Conservation (phyloP, 164 flowering plant species). For the Cinnamomum chago region DNA sequence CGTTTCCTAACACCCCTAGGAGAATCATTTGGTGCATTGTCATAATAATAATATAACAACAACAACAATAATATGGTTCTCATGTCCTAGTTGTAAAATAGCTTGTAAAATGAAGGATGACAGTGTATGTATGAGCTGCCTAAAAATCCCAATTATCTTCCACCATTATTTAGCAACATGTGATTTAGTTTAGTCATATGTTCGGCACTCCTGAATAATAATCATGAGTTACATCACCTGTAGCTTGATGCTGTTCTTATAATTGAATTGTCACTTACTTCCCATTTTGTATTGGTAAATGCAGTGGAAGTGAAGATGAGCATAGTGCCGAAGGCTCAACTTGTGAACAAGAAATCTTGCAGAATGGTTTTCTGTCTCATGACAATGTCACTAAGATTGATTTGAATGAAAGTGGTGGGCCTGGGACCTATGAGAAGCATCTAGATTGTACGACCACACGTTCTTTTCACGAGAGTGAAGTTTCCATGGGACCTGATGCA, state of each 20-base stretch:
- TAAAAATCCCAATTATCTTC: not conserved
- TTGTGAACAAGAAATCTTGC: slow-evolving; percentile 21
- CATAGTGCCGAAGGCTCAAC: slow-evolving; percentile 31
- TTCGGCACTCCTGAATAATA: not conserved
- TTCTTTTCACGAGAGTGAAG: slow-evolving; percentile 21
- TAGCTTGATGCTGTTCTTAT: not conserved
- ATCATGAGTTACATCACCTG: not conserved
- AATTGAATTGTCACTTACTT: not conserved
- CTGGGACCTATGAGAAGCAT: slow-evolving; percentile 30
- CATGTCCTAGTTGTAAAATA: not conserved
- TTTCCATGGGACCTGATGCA: slow-evolving; percentile 16
- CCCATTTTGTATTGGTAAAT: slow-evolving; percentile 28
- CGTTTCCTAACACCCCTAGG: not conserved
- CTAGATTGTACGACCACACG: slow-evolving; percentile 15
- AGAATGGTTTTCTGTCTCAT: slow-evolving; percentile 24
- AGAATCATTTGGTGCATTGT: not conserved
- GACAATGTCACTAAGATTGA: slow-evolving; percentile 25
- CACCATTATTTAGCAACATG: not conserved
- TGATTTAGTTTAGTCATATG: not conserved
- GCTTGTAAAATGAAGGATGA: not conserved
- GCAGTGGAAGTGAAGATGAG: slow-evolving; percentile 52
- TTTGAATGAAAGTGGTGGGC: slow-evolving; percentile 26
- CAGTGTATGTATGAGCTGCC: not conserved
- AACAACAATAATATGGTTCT: too few relatives aligned
- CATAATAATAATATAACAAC: too few relatives aligned